Base-by-base conservation (phyloP, 345 rosid species). In the Clarkia xantiana region DNA sequence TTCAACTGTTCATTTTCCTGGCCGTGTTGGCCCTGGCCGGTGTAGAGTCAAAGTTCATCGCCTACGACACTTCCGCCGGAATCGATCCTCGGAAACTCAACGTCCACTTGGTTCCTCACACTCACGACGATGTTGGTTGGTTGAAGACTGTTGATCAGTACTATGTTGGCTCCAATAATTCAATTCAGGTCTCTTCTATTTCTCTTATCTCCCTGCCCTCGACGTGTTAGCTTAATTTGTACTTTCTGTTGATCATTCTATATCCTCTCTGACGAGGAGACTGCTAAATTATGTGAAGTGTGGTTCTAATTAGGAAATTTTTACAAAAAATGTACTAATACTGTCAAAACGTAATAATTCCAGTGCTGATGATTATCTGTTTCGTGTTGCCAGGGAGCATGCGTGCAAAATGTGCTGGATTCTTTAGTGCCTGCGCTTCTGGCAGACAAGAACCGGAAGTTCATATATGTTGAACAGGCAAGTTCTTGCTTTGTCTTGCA, bases 81-180 rank as follows among this genome's bases (percentile, higher is more conserved):
- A 67, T 81, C 18, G 94, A 78, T 51, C 73, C 83, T 3, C 78
- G 71, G 48, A 91, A 91, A 67, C 80, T 91, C 57, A 91, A 91
- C 54, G 98, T 86, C 61, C 98, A 91, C 66, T 61, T 91, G 65
- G 98, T 91, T 58, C 72, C 93, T 66, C 98, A 91, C 58, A 63
- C 94, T 11, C 98, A 91, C 62, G 98, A 81, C 44, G 98, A 91
- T 46, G 98, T 91, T 55, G 98, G 98, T 51, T 86, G 98, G 96
- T 63, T 91, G 50, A 91, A 86, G 79, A 91, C 98, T 3, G 79
- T 91, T 68, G 98, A 86, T 57, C 98, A 91, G 75, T 91, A 91
- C 75, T 91, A 91, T 70, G 86, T 86, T 43, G 98, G 98, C 73
- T 84, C 94, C 54, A 91, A 91, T 66, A 91, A 86, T 67, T 91